Evolutionary conservation across 176 grass and related monocot species (phyloP), one percentile per base, ranked within the genome.

Genomic region (Areca catechu): DNA sequence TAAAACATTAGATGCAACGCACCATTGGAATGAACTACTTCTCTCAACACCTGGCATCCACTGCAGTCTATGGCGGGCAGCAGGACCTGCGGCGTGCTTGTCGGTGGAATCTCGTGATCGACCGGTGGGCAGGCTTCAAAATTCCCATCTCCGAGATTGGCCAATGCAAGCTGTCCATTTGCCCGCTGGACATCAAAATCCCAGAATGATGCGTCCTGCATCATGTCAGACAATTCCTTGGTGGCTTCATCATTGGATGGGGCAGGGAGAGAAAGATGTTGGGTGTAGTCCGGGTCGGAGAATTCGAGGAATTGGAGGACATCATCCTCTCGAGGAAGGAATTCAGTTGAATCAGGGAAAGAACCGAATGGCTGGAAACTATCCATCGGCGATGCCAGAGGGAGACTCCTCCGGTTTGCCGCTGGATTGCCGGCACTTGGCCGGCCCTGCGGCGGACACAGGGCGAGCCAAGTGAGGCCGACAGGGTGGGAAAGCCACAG

Each of bases 1-100:
- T 37, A 56, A 48, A 12, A 15, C 9, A 5, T 15, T 0, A 61
- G 16, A 20, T 15, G 5, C 5, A 57, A 61, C 17, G 49, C 49
- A 89, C 86, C 86, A 27, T 89, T 77, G 4, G 61, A 65, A 16
- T 89, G 86, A 56, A 78, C 3, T 19, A 89, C 57, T 77, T 81
- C 77, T 65, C 86, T 70, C 24, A 89, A 63, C 14, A 85, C 5
- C 17, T 81, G 74, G 71, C 81, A 89, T 14, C 58, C 61, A 1
- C 66, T 75, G 62, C 81, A 81, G 47, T 78, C 80, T 22, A 89
- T 49, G 5, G 24, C 16, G 29, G 24, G 22, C 50, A 24, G 49
- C 5, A 51, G 47, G 16, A 25, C n/a, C 54, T 3, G 9, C 4
- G 61, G 15, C 0, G 53, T 1, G 21, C 0, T 23, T 3, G 7